These are phyloP conservation scores for Prunus fruticosa DNA, from an alignment of 306 rosid species.

Conservation along the genomic window DNA sequence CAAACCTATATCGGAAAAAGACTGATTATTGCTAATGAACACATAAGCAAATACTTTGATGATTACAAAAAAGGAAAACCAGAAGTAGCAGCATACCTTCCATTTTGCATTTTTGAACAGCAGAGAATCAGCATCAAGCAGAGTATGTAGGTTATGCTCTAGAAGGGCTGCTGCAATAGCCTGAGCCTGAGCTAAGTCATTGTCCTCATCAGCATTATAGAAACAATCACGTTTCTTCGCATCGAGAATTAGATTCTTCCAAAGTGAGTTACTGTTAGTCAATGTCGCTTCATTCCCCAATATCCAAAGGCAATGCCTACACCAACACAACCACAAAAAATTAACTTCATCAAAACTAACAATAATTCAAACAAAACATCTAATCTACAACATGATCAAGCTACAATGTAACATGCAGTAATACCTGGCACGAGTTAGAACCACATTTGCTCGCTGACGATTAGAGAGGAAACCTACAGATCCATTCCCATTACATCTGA, in stretches of 20 bases:
- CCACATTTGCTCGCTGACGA: conserved; percentile 49
- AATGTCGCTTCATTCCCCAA: conserved; percentile 32
- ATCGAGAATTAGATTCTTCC: conserved; percentile 32
- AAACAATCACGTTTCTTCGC: conserved; percentile 30
- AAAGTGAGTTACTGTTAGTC: conserved; percentile 18
- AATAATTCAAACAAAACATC: background rate
- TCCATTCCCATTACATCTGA: conserved; percentile 34
- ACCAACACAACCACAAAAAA: background rate
- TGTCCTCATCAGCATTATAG: conserved; percentile 23
- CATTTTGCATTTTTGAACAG: conserved; percentile 25
- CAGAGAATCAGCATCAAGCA: conserved; percentile 1
- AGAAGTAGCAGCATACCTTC: conserved; percentile 20
- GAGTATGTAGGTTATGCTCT: conserved; percentile 6
- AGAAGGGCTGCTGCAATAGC: conserved; percentile 15
- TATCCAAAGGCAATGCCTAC: conserved; percentile 39
- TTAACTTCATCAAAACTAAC: background rate
- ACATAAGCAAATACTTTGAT: no score
- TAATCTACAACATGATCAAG: background rate
- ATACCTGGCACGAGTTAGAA: conserved; percentile 59
- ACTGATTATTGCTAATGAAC: background rate
- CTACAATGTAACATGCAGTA: background rate
- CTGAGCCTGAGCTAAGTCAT: conserved; percentile 12
- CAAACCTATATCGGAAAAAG: background rate
- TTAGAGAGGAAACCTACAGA: conserved; percentile 49
- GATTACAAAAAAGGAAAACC: background rate